Evolutionary conservation across 441 rosid genomes (phyloP).

Genomic region (Populus hybrid): DNA sequence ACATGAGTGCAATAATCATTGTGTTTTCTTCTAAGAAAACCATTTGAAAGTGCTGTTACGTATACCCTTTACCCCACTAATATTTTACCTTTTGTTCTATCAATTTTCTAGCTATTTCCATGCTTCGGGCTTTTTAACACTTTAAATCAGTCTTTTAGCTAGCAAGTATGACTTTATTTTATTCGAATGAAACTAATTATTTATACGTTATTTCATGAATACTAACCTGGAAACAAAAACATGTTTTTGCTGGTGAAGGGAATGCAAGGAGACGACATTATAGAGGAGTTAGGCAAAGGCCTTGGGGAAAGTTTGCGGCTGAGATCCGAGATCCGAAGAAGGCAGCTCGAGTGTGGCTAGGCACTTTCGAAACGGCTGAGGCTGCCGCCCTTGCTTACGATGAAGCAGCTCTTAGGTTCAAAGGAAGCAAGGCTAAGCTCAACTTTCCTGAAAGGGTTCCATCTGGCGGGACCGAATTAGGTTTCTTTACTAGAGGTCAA

Average conservation of each 20-base stretch:
- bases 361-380: conserved; percentile 83
- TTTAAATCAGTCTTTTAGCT: not conserved
- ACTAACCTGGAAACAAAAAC: not conserved
- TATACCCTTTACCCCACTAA: not conserved
- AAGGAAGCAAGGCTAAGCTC: conserved; percentile 83
- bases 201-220: not conserved
- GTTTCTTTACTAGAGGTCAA: conserved; percentile 26
- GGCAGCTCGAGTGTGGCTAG: conserved; percentile 91
- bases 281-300: conserved; percentile 87
- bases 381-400: conserved; percentile 92
- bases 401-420: conserved; percentile 88
- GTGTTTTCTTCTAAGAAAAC: not conserved
- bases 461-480: conserved; percentile 21
- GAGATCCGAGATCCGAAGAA: conserved; percentile 85
- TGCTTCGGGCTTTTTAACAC: not conserved
- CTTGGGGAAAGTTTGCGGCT: conserved; percentile 92
- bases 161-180: not conserved
- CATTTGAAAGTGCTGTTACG: not conserved
- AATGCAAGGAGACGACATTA: conserved; percentile 56
- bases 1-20: not conserved
- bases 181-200: not conserved
- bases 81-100: not conserved
- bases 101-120: not conserved
- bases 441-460: conserved; percentile 41
- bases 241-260: conserved; percentile 26